Conservation (phyloP, 345 rosid genomes). For the Boechera divaricarpa region DNA sequence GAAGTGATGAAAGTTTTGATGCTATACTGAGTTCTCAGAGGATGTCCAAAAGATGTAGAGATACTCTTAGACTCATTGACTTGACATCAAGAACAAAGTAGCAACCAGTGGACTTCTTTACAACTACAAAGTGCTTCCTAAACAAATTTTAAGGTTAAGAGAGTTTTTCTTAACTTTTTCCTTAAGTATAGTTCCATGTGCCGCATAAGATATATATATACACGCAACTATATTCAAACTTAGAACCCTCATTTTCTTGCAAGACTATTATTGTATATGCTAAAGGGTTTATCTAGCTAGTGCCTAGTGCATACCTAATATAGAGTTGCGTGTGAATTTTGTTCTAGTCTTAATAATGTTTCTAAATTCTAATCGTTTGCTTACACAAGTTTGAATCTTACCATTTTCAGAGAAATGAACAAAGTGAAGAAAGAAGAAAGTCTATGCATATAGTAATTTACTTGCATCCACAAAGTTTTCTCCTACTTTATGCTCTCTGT, state of each 20-base stretch:
- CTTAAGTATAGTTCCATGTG: conserved; percentile 6
- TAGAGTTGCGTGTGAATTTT: conserved; percentile 28
- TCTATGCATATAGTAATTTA: conserved; percentile 28
- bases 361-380: conserved; percentile 17
- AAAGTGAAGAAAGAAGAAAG: conserved; percentile 25
- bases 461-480: conserved; percentile 18
- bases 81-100: conserved; percentile 30
- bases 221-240: background rate
- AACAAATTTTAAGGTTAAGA: conserved; percentile 9
- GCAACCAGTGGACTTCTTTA: conserved; percentile 21
- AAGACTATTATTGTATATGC: conserved; percentile 8
- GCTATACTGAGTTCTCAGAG: background rate
- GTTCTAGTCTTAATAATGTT: background rate
- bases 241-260: background rate
- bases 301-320: conserved; percentile 18
- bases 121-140: conserved; percentile 7
- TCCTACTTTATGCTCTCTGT: conserved; percentile 39
- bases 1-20: no score
- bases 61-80: conserved; percentile 5
- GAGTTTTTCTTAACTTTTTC: background rate
- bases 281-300: background rate
- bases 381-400: conserved; percentile 17
- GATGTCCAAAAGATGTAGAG: background rate
- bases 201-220: background rate
- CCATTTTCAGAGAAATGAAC: conserved; percentile 25